phyloP scores from a whole-genome alignment of 805 yeast genomes.

The Kazachstania africana region DNA sequence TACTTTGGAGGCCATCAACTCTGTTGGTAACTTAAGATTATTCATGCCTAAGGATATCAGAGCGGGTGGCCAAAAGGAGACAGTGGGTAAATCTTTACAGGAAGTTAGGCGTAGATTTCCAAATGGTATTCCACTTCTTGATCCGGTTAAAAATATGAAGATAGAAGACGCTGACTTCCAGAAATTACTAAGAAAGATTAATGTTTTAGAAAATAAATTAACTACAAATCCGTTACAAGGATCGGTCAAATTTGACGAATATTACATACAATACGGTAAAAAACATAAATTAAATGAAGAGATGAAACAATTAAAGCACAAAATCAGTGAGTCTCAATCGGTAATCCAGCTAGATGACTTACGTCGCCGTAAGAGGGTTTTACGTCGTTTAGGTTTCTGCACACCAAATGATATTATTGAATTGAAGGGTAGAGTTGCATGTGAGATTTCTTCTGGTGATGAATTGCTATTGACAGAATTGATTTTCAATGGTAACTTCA shows the following conservation, averaged over 20 bases:
- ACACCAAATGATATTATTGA: constrained; percentile 84
- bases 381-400: constrained; percentile 84
- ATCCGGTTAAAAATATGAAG: constrained; percentile 88
- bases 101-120: constrained; percentile 80
- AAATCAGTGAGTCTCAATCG: constrained; percentile 75
- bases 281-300: constrained; percentile 53
- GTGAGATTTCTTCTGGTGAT: constrained; percentile 86
- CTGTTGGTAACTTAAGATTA: constrained; percentile 70
- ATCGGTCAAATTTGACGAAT: constrained; percentile 45
- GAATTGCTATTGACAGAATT: constrained; percentile 80
- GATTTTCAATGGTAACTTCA: constrained; percentile 91
- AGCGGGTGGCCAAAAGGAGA: constrained; percentile 47
- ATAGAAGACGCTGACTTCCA: constrained; percentile 74
- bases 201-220: constrained; percentile 68
- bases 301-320: constrained; percentile 46
- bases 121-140: constrained; percentile 83
- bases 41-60: constrained; percentile 67
- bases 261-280: constrained; percentile 52
- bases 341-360: constrained; percentile 90
- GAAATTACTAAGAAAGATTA: constrained; percentile 61
- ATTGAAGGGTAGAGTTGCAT: constrained; percentile 93
- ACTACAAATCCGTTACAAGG: constrained; percentile 56
- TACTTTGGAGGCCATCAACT: constrained; percentile 62
- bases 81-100: constrained; percentile 55
- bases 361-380: constrained; percentile 83